Base-by-base conservation (phyloP, 306 rosid species). In the Inga leiocalycina region DNA sequence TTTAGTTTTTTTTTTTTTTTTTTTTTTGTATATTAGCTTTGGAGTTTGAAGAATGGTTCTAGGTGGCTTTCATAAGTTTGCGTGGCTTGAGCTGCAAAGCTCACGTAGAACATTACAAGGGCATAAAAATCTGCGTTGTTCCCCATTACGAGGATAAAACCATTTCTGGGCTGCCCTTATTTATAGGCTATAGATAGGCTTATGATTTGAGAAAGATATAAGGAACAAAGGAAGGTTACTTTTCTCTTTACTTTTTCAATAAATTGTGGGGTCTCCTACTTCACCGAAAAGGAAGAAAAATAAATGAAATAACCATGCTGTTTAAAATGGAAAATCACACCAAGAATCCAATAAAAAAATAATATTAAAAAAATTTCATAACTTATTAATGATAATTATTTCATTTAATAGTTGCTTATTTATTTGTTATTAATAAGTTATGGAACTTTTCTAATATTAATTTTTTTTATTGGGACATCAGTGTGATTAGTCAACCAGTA, bases 71-170 rank as follows among this genome's bases (percentile, higher is more conserved):
- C 45, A 24, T 59, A 37, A 49, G 72, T 39, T 64, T 62, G 82
- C 76, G 79, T 75, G 77, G 84, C 34, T 82, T 69, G 65, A 9
- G 65, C 71, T 10, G 70, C 30, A 27, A 73, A 15, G 41, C 41
- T 32, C 49, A 22, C 16, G 51, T 24, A 30, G 15, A 80, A 54
- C 6, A 5, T 7, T 4, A 8, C 11, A 32, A 22, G 8, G 39
- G 32, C 85, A 76, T 22, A 22, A 39, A 39, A 59, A 59, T n/a
- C 30, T 20, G 5, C 15, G 6, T n/a, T n/a, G 65, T 59, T 59
- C 66, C 9, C 66, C 13, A 13, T 59, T 22, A n/a, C 24, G 66
- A 59, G 5, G 65, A 59, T 37, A 37, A 22, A 22, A 22, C 66
- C 9, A 22, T 22, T 59, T 22, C 6, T 59, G 14, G 30, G 32